Percentiles rank a stretch among this genome's conserved stretches.
These are phyloP conservation scores for Vanrija sp. DNA, from an alignment of 1,284 basidiomycete species.

Conservation along the genomic window DNA sequence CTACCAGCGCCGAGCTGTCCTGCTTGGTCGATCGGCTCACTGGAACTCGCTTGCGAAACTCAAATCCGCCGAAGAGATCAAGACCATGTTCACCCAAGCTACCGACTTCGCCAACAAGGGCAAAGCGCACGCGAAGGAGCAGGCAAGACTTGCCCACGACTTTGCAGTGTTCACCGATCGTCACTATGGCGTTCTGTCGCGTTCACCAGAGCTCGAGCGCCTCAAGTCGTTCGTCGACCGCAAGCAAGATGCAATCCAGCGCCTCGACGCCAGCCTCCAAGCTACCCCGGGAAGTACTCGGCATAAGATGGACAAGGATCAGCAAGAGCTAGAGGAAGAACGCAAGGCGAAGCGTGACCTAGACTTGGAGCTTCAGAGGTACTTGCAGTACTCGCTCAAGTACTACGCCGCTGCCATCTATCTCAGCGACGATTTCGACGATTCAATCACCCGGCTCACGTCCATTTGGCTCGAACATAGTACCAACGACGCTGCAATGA, in stretches of 20 bases:
- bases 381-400: constrained; percentile 68
- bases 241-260: constrained; percentile 51
- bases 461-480: constrained; percentile 76
- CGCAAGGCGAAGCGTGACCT: constrained; percentile 57
- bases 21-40: constrained; percentile 59
- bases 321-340: constrained; percentile 57
- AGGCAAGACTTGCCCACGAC: constrained; percentile 69
- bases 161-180: constrained; percentile 85
- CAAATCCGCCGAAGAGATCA: constrained; percentile 74
- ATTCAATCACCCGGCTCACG: constrained; percentile 72
- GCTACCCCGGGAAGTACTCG: constrained; percentile 37
- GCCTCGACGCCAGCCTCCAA: constrained; percentile 25
- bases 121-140: constrained; percentile 34
- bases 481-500: constrained; percentile 56
- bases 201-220: constrained; percentile 68
- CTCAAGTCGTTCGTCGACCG: constrained; percentile 70
- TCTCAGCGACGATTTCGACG: constrained; percentile 68
- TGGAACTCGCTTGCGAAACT: constrained; percentile 86
- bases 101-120: constrained; percentile 8
- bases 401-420: constrained; percentile 78
- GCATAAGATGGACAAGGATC: constrained; percentile 39
- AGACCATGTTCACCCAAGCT: constrained; percentile 59
- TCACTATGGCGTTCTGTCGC: constrained; percentile 68
- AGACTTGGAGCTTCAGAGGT: constrained; percentile 58
- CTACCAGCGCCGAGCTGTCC: constrained; percentile 2